Base-by-base conservation (phyloP, 2,329 filamentous ascomycete genomes). In the Fusarium palustre region DNA sequence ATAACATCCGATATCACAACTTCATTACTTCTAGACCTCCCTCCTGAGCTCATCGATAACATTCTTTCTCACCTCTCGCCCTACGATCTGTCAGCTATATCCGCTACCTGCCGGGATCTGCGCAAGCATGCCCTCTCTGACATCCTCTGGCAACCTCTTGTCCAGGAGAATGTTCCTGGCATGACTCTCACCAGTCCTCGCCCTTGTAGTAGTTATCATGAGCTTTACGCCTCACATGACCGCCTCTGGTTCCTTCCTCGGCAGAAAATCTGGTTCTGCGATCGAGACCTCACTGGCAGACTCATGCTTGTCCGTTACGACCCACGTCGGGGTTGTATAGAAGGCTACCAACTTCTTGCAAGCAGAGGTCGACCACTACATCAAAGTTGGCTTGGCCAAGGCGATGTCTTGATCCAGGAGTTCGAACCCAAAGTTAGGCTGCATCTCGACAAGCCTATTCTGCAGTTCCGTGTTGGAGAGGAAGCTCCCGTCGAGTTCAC, bases 211-310 rank as follows among this genome's bases (percentile, higher is more conserved):
- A 89, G 84, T 25, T 97, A 90, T 79, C 88, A 87, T 59, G 85
- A 91, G 28, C 86, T 97, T 4, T 97, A 92, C 77, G 81, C 86
- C 42, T 85, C 89, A 22, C 92, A 96, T 76, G 87, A 96, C 68
- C 90, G 91, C 1, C 88, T 90, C 73, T 97, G 94, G 94, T 97
- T 97, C 74, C 83, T 97, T 2, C 85, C 92, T 0, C 88, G 87
- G 53, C 84, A 92, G 76, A 94, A 92, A 78, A 83, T 97, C 68
- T 97, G 94, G 94, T 95, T 97, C 75, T 87, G 89, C 62, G 93
- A 97, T 78, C 85, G 84, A 3, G 86, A 90, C 31, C 85, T 93
- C 48, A 90, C 87, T 3, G 94, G 94, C 0, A 91, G 91, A 76
- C 79, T 97, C 42, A 85, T 97, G 28, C 75, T 97, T 39, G 85